A percentile compares a stretch with the other conserved stretches of the same genome.
phyloP scores from a whole-genome alignment of 1,284 basidiomycete species.

The Austroboletus niveus region DNA sequence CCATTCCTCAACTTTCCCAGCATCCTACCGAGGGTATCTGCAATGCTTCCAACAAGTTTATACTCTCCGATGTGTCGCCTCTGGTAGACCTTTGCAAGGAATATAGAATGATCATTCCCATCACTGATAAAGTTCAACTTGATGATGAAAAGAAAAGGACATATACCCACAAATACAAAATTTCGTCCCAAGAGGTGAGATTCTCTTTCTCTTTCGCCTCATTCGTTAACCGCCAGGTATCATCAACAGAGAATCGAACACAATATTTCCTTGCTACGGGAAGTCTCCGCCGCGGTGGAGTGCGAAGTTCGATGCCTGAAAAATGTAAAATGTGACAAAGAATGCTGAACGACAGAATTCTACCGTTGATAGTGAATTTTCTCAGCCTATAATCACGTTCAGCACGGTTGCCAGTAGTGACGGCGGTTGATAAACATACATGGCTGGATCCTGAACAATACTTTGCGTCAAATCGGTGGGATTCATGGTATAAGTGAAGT shows the following conservation, averaged over 20 bases:
- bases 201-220: slow-evolving; percentile 8
- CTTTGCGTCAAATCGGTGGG: neutral
- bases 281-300: slow-evolving; percentile 2
- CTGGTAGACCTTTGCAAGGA: slow-evolving; percentile 13
- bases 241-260: slow-evolving; percentile 10
- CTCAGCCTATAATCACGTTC: slow-evolving; percentile 7
- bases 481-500: slow-evolving; percentile 4
- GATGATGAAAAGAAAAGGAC: neutral
- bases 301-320: slow-evolving; percentile 17
- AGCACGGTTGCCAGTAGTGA: neutral
- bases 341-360: neutral
- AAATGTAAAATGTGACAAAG: neutral
- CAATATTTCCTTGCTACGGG: slow-evolving; percentile 11
- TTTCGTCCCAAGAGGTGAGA: slow-evolving; percentile 12
- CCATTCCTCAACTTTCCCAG: slow-evolving; percentile 13
- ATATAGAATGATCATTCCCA: slow-evolving; percentile 6
- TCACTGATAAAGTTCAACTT: slow-evolving; percentile 13
- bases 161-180: slow-evolving; percentile 20
- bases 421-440: slow-evolving; percentile 7
- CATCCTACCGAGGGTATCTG: slow-evolving; percentile 9
- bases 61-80: slow-evolving; percentile 3
- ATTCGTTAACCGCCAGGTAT: slow-evolving; percentile 11
- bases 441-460: neutral
- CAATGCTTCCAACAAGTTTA: slow-evolving; percentile 12
- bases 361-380: slow-evolving; percentile 16